These are phyloP conservation scores for Colletotrichum paranaense DNA, from an alignment of 2,329 filamentous ascomycete genomes.

Conservation along the genomic window DNA sequence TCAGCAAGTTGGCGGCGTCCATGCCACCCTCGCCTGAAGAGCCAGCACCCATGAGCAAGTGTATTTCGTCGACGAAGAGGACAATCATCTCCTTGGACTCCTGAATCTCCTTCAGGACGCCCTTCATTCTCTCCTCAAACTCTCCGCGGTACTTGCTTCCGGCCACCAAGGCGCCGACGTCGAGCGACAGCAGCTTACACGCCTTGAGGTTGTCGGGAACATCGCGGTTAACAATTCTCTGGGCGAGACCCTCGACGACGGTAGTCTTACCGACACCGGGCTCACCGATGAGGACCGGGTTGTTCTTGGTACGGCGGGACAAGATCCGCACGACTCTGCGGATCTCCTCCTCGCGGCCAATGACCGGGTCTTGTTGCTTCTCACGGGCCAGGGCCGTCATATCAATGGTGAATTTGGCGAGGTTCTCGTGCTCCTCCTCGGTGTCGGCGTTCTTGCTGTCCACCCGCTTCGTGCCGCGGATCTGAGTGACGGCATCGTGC, in stretches of 20 bases:
- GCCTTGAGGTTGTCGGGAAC: conserved; percentile 94
- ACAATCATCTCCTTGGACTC: conserved; percentile 97
- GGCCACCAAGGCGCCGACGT: conserved; percentile 94
- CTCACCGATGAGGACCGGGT: conserved; percentile 96
- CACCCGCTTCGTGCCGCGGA: conserved; percentile 91
- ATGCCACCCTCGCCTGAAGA: conserved; percentile 96
- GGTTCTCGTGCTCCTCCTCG: conserved; percentile 92
- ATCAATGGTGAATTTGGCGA: conserved; percentile 98
- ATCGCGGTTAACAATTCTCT: conserved; percentile 95
- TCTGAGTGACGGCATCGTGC: conserved; percentile 89
- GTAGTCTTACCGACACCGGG: conserved; percentile 99
- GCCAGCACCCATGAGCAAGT: conserved; percentile 97
- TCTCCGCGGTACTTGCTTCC: conserved; percentile 99
- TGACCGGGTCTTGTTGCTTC: conserved; percentile 97
- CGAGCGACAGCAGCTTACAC: conserved; percentile 93
- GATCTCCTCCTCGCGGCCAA: conserved; percentile 96
- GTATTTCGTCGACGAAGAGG: conserved; percentile 98
- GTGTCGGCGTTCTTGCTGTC: conserved; percentile 96
- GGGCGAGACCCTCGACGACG: conserved; percentile 94
- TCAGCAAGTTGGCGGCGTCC: conserved; percentile 97
- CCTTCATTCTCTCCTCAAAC: conserved; percentile 99
- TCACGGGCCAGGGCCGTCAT: conserved; percentile 97
- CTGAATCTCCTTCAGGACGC: conserved; percentile 95
- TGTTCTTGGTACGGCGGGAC: conserved; percentile 96
- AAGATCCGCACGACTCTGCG: conserved; percentile 91